Base-by-base conservation (phyloP, 129 eudicot species). In the Tanacetum coccineum region DNA sequence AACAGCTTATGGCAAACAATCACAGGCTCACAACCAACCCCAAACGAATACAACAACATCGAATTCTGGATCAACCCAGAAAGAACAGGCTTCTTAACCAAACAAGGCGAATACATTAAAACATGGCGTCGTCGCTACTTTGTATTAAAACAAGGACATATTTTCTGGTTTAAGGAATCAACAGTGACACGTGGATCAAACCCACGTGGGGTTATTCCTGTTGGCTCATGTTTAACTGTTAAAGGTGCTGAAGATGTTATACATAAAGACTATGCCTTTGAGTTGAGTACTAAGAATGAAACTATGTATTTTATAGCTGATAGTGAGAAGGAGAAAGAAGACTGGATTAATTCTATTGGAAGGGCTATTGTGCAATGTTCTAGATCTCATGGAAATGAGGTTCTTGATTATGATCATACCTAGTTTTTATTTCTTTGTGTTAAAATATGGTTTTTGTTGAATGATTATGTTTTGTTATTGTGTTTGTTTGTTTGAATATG, bases 51-150 rank as follows among this genome's bases (percentile, higher is more conserved):
- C 87, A 87, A 69, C 80, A 83, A 83, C 64, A 65, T 88, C 13
- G 91, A 87, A 66, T 92, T 72, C 82, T 92, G 98, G 96, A 15
- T 77, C 19, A 51, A 69, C 25, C 96, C 96, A 4, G 98, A 92
- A 67, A 91, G 98, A 50, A 50, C 95, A 82, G 98, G 98, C n/a
- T 92, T 96, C 96, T 84, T 92, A 32, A 92, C 90, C n/a, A 92
- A 92, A 71, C 98, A 92, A 86, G 98, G 98, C 67, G 95, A 92
- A 80, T 88, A 88, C 91, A 92, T 92, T 69, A 92, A 92, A 75
- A 92, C 98, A 36, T 92, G 98, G 98, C 94, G 98, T 40, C 91
- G 98, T 58, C 96, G 98, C 2, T 92, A 96, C 96, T 92, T 92
- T 80, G 81, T 92, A 13, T 72, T 92, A 44, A 92, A 92, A 64